Percentiles rank a stretch among this genome's conserved stretches.
These are phyloP conservation scores for Suillus americanus DNA, from an alignment of 768 basidiomycete species.

Conservation along the genomic window DNA sequence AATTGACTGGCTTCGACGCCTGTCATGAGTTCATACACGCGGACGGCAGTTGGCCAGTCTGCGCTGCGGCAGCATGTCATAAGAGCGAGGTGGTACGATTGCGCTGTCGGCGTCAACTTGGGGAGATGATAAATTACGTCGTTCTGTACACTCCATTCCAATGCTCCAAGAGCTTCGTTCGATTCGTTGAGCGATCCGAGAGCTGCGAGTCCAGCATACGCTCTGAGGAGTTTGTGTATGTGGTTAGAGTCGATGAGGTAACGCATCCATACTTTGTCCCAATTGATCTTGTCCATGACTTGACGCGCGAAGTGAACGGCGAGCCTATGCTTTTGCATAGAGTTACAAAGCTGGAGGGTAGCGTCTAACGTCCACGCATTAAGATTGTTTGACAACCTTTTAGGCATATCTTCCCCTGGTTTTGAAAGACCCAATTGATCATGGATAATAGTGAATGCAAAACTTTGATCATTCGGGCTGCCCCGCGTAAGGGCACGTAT, in stretches of 20 bases:
- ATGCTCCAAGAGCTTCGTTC: slow-evolving; percentile 50
- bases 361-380: slow-evolving; percentile 48
- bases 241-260: slow-evolving; percentile 50
- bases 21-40: slow-evolving; percentile 71
- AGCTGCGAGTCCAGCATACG: slow-evolving; percentile 42
- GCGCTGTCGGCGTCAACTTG: slow-evolving; percentile 32
- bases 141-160: slow-evolving; percentile 71
- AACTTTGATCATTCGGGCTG: slow-evolving; percentile 54
- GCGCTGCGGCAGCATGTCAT: slow-evolving; percentile 59
- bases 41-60: slow-evolving; percentile 61
- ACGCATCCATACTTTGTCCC: slow-evolving; percentile 28
- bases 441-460: slow-evolving; percentile 62
- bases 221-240: slow-evolving; percentile 60
- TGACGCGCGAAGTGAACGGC: slow-evolving; percentile 60
- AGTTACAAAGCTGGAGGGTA: slow-evolving; percentile 56
- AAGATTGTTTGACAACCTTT: slow-evolving; percentile 42
- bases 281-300: slow-evolving; percentile 43
- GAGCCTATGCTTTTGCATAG: slow-evolving; percentile 43
- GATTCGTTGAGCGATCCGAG: slow-evolving; percentile 39
- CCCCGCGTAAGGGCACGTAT: slow-evolving; percentile 59
- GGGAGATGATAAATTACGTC: slow-evolving; percentile 48
- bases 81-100: slow-evolving; percentile 62
- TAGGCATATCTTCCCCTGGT: slow-evolving; percentile 41
- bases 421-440: slow-evolving; percentile 62
- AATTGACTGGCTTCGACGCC: slow-evolving; percentile 60